Conservation (phyloP, 768 basidiomycete species). For the Suillus variegatus region DNA sequence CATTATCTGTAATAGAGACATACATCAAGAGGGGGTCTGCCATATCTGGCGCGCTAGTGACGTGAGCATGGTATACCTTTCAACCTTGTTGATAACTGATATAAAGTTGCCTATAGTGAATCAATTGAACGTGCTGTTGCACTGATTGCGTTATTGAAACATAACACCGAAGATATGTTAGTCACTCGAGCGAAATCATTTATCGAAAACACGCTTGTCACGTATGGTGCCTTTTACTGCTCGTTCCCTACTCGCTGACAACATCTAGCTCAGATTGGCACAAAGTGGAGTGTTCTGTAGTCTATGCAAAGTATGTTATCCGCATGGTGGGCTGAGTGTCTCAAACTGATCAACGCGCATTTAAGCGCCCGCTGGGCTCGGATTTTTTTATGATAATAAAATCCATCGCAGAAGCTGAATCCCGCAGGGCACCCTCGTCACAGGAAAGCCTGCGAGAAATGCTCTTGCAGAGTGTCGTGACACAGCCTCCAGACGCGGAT, state of each 20-base stretch:
- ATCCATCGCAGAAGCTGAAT: conserved; percentile 43
- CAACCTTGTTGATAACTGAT: neutral
- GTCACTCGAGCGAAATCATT: conserved; percentile 58
- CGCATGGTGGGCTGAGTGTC: neutral
- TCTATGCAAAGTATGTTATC: conserved; percentile 53
- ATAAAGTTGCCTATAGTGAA: conserved; percentile 35
- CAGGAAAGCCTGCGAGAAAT: conserved; percentile 43
- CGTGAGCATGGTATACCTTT: conserved; percentile 8
- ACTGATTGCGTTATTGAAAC: conserved; percentile 47
- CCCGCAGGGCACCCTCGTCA: conserved; percentile 29
- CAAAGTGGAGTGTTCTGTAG: conserved; percentile 57
- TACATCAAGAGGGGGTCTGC: conserved; percentile 62
- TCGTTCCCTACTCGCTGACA: neutral
- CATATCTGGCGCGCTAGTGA: conserved; percentile 16
- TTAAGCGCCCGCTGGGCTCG: conserved; percentile 45
- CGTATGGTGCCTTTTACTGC: conserved; percentile 34
- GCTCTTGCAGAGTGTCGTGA: conserved; percentile 58
- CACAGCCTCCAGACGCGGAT: conserved; percentile 52
- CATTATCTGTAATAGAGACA: conserved; percentile 59
- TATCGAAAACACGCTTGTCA: conserved; percentile 50
- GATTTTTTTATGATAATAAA: conserved; percentile 57
- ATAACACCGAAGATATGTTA: conserved; percentile 58
- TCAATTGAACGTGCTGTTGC: conserved; percentile 53
- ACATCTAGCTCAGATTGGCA: conserved; percentile 44
- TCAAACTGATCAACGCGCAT: conserved; percentile 3